Percentiles rank a stretch among this genome's conserved stretches.
Evolutionary conservation across 805 yeast genomes (phyloP).

Genomic region (Saturnispora halmiae): DNA sequence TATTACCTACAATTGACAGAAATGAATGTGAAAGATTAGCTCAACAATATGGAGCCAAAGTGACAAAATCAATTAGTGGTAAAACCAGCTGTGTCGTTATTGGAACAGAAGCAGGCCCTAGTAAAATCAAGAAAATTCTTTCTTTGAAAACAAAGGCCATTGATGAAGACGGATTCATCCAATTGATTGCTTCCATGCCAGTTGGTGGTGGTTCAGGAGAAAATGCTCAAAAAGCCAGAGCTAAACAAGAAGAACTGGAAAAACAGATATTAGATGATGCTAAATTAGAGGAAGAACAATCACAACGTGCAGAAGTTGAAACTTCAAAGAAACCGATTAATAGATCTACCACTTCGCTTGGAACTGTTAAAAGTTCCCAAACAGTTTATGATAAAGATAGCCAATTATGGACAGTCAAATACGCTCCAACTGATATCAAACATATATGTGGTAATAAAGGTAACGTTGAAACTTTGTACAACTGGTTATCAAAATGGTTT

Average conservation of each 20-base stretch:
- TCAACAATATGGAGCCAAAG: constrained; percentile 82
- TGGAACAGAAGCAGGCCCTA: constrained; percentile 95
- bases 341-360: neutral
- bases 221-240: constrained; percentile 62
- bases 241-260: constrained; percentile 64
- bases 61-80: constrained; percentile 75
- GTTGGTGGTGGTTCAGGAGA: constrained; percentile 85
- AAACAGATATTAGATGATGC: constrained; percentile 40
- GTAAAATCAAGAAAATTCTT: constrained; percentile 77
- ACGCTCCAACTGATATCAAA: constrained; percentile 69
- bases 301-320: constrained; percentile 20
- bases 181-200: constrained; percentile 71
- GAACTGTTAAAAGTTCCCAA: constrained; percentile 11
- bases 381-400: constrained; percentile 19
- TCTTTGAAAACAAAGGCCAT: constrained; percentile 69
- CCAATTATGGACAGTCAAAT: constrained; percentile 84
- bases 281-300: constrained; percentile 25
- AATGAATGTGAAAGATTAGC: constrained; percentile 69
- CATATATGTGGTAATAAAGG: constrained; percentile 92
- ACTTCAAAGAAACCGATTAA: neutral
- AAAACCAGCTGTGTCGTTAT: constrained; percentile 83
- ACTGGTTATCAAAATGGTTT: constrained; percentile 78
- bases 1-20: constrained; percentile 70
- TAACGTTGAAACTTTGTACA: constrained; percentile 51
- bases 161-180: constrained; percentile 76